Conservation (phyloP, 495 filamentous ascomycete genomes). For the Aspergillus saccharolyticus region DNA sequence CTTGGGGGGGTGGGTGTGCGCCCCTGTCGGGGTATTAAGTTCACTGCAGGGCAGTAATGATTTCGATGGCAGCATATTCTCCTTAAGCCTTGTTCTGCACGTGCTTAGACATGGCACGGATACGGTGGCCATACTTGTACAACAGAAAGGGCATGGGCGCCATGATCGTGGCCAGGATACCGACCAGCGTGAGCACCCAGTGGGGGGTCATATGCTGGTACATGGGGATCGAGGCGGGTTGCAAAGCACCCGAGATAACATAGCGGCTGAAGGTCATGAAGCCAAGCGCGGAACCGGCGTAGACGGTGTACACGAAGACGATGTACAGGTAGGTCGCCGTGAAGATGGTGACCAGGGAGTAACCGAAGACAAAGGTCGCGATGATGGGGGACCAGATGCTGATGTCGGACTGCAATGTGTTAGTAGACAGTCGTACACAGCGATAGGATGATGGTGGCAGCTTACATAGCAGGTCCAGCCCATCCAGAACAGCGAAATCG, state of each 20-base stretch:
- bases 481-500: conserved; percentile 59
- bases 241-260: conserved; percentile 43
- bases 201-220: conserved; percentile 49
- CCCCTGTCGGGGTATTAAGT: not conserved
- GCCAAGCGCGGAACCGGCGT: conserved; percentile 38
- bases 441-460: not conserved
- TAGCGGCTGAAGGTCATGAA: conserved; percentile 48
- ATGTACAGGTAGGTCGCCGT: conserved; percentile 50
- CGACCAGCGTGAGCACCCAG: conserved; percentile 52
- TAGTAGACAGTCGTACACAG: not conserved
- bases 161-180: conserved; percentile 39
- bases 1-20: not conserved
- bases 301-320: conserved; percentile 46
- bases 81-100: not conserved
- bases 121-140: conserved; percentile 43
- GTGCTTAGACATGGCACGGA: conserved; percentile 28
- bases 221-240: conserved; percentile 42
- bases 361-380: conserved; percentile 46
- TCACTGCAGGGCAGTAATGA: too few species aligned
- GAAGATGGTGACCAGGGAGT: conserved; percentile 46
- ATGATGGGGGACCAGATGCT: conserved; percentile 49
- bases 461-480: conserved; percentile 47
- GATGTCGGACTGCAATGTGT: conserved; percentile 24
- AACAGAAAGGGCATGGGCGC: conserved; percentile 50
- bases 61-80: too few species aligned